These are phyloP conservation scores for Strigomonas culicis DNA, from an alignment of 208 protist species.

Conservation along the genomic window DNA sequence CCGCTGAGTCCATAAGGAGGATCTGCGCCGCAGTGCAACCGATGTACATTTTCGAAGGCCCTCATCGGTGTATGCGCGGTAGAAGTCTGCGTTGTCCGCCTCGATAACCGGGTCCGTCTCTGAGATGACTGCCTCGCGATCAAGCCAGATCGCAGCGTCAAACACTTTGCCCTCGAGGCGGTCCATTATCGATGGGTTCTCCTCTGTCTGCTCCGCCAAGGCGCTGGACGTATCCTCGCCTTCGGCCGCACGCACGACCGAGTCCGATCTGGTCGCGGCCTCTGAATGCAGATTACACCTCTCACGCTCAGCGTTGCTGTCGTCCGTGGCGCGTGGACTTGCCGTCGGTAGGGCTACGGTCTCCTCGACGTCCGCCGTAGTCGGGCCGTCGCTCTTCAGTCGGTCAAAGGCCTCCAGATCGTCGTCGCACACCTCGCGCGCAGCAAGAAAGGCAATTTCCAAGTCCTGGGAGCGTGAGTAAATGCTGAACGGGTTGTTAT, in stretches of 20 bases:
- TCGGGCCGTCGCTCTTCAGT: constrained; percentile 5
- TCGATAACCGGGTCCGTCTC: constrained; percentile 17
- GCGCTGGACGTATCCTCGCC: neutral
- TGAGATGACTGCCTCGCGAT: neutral
- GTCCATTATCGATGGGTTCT: neutral
- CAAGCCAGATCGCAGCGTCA: neutral
- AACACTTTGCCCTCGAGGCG: neutral
- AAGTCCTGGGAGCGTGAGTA: constrained; percentile 67
- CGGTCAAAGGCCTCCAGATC: constrained; percentile 32
- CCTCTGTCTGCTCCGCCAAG: neutral
- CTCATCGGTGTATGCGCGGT: constrained; percentile 61
- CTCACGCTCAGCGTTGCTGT: neutral
- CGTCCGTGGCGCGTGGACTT: neutral
- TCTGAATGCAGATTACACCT: neutral
- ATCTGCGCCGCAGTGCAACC: constrained; percentile 6
- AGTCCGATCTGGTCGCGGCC: neutral
- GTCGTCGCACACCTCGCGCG: constrained; percentile 66
- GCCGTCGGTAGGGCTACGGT: neutral
- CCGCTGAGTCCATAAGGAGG: neutral
- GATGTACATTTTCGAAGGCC: constrained; percentile 18
- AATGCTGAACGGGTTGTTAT: constrained; percentile 64
- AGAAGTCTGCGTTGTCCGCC: constrained; percentile 68
- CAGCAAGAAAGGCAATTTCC: constrained; percentile 73
- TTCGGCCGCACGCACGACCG: neutral
- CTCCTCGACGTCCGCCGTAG: neutral